Conservation (phyloP, 176 grass and related monocot genomes). For the Cenchrus purpureus region DNA sequence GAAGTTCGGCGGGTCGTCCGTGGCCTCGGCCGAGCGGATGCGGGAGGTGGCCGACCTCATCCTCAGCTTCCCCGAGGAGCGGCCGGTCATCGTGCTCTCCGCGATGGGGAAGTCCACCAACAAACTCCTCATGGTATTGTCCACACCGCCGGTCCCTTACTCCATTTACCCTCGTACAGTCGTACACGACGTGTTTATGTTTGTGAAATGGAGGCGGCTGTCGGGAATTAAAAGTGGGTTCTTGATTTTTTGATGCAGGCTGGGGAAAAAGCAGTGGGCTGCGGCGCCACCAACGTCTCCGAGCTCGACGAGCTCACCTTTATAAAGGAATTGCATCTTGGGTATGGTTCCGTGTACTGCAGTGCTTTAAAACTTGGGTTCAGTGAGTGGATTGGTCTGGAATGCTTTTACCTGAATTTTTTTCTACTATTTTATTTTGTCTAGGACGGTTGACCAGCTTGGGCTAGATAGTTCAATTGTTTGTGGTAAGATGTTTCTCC, state of each 20-base stretch:
- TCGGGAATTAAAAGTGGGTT: background rate
- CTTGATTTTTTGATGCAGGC: background rate
- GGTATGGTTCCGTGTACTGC: constrained; percentile 16
- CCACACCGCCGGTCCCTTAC: background rate
- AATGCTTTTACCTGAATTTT: constrained; percentile 21
- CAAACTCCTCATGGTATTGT: constrained; percentile 61
- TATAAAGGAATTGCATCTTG: constrained; percentile 63
- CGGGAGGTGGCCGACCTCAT: constrained; percentile 66
- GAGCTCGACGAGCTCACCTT: constrained; percentile 60
- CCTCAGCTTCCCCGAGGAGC: constrained; percentile 69
- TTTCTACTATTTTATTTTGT: constrained; percentile 14
- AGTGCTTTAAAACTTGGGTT: constrained; percentile 4
- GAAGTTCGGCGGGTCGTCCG: constrained; percentile 78
- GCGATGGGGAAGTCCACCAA: constrained; percentile 82
- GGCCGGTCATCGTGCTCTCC: constrained; percentile 66
- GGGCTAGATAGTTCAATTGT: constrained; percentile 60
- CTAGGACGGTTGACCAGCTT: constrained; percentile 67
- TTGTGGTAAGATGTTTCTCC: constrained; percentile 47
- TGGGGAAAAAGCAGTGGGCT: constrained; percentile 48
- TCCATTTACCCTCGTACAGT: background rate
- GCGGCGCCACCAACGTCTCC: constrained; percentile 52
- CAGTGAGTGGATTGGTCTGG: background rate
- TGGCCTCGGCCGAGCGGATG: constrained; percentile 72
- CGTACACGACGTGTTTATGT: background rate
- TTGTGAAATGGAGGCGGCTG: background rate